Base-by-base conservation (phyloP, 139 green algal genomes). In the Chlamydomonas sphaeroides region DNA sequence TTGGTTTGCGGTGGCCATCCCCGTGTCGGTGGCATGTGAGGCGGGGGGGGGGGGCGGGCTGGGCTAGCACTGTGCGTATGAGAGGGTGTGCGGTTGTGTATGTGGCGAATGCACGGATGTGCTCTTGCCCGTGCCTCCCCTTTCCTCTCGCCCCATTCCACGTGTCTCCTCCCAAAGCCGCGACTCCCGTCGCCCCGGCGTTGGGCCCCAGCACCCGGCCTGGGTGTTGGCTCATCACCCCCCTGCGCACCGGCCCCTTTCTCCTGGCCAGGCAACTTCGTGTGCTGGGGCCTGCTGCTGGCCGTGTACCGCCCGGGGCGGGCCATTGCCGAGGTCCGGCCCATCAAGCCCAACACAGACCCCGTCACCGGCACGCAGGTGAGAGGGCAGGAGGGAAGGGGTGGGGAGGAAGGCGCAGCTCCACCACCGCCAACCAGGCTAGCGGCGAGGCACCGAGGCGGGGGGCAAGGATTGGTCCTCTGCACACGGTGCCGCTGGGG, bases 1-100 rank as follows among this genome's bases (percentile, higher is more conserved):
- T 32, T 96, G 93, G 93, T 95, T 96, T 83, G 88, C 89, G 6
- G 88, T 96, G 26, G 85, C 93, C 1, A 79, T 96, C 72, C 93
- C 93, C 0, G 87, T 96, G 3, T 84, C 85, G 0, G 51, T 87
- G 8, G 49, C 86, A 26, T 61, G 87, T 87, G 38, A 59, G 80
- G 10, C 41, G 0, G 39, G 67, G 30, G 67, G 41, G 5, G 41
- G 32, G 25, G 67, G 28, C 15, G 21, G 28, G 41, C 41, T n/a
- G n/a, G n/a, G n/a, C n/a, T 83, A 5, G 3, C 51, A 8, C 62
- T 7, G 69, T n/a, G 35, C 26, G 68, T 41, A 41, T 3, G 4
- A 7, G 67, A 5, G 39, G 67, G 30, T 41, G 41, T 26, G 41
- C 8, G 25, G 67, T 7, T 36, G 21, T 7, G 41, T 41, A 49